phyloP scores from a whole-genome alignment of 2,329 filamentous ascomycete genomes.

The Talaromyces amestolkiae region DNA sequence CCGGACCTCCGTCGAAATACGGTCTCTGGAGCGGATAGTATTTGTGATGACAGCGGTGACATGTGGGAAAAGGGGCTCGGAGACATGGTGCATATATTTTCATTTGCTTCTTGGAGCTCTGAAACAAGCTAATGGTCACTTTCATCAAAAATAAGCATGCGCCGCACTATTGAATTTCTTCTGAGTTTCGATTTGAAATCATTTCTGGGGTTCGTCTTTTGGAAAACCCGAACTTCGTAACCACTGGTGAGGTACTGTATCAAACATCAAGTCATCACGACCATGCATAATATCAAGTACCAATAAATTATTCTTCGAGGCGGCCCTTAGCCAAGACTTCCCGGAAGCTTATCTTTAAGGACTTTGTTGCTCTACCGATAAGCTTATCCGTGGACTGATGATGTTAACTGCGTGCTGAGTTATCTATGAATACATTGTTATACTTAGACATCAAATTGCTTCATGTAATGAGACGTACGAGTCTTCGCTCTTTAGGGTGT shows the following conservation, averaged over 20 bases:
- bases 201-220: neutral
- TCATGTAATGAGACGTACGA: neutral
- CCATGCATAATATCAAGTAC: neutral
- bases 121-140: slow-evolving; percentile 4
- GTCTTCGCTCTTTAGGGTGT: neutral
- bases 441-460: neutral
- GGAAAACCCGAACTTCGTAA: neutral
- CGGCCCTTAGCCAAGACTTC: neutral
- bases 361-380: neutral
- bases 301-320: neutral
- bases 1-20: neutral
- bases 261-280: neutral
- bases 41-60: neutral
- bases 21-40: neutral
- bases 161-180: neutral
- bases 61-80: slow-evolving; percentile 14
- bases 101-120: neutral
- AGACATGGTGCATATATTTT: neutral
- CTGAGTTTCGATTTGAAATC: neutral
- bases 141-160: neutral
- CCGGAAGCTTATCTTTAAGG: neutral
- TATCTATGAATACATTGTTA: neutral
- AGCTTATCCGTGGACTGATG: neutral
- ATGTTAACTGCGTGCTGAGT: neutral
- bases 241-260: neutral